Base-by-base conservation (phyloP, 345 rosid genomes). In the Tarenaya hassleriana region DNA sequence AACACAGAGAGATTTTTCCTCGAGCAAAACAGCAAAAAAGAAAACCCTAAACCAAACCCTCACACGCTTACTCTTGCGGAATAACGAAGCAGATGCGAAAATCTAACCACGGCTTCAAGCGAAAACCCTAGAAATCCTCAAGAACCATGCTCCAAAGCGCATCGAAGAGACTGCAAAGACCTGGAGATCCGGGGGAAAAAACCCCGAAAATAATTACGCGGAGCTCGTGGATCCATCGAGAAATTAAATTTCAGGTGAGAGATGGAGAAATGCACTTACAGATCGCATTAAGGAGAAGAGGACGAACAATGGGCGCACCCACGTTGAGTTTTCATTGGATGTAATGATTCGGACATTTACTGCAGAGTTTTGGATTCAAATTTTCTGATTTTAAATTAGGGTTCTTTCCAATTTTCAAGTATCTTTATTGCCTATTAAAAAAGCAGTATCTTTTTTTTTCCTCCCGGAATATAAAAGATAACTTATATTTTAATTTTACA, bases 181-280 rank as follows among this genome's bases (percentile, higher is more conserved):
- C 40, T 35, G 40, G 40, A 35, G 40, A 35, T 35, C 40, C 41
- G 16, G 31, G 45, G 7, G 13, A 38, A 13, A 8, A 11, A 46
- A 5, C 50, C 16, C 17, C 16, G 10, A 20, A 54, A 51, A 8
- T 11, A 20, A 6, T 14, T 16, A 9, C 7, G 27, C 7, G 12
- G 9, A 11, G 56, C 14, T 17, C 16, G 40, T 24, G 10, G 40
- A 35, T 35, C 40, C 40, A 35, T 9, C 13, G 40, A 35, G 40
- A 35, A 35, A n/a, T 35, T 9, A 35, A 33, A 11, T 3, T 35
- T 35, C 2, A 9, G 13, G 9, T 35, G 7, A 7, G 40, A 3
- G 11, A 35, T 9, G 11, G 13, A 33, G 40, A 10, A 35, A 35
- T 13, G 5, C 8, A 70, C 73, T 63, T 60, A 74, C 79, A 74